phyloP scores from a whole-genome alignment of 495 filamentous ascomycete genomes.

The Talaromyces nanjingensis region DNA sequence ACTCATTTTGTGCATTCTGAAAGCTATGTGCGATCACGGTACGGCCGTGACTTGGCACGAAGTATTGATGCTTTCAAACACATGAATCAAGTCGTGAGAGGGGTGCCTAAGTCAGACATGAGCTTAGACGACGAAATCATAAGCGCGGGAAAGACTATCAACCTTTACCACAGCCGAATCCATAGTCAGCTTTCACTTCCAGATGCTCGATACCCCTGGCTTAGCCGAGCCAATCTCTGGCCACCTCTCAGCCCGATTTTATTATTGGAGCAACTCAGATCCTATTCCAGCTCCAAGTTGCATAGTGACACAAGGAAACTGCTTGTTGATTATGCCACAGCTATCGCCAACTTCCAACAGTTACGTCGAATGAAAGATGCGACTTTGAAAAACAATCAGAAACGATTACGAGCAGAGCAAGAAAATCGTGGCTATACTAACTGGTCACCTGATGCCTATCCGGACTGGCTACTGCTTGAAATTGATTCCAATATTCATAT shows the following conservation, averaged over 20 bases:
- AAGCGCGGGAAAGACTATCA: too few species aligned
- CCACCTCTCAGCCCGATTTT: conserved; percentile 36
- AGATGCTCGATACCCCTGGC: conserved; percentile 36
- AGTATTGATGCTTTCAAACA: too few species aligned
- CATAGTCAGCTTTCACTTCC: neutral
- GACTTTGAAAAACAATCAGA: conserved; percentile 14
- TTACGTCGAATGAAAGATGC: conserved; percentile 36
- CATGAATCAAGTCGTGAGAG: too few species aligned
- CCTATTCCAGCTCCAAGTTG: conserved; percentile 22
- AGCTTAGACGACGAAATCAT: too few species aligned
- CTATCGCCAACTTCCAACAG: conserved; percentile 31
- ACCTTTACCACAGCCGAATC: too few species aligned
- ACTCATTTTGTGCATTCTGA: too few species aligned
- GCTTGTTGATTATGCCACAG: conserved; percentile 24
- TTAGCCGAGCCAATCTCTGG: conserved; percentile 42
- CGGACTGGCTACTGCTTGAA: conserved; percentile 57
- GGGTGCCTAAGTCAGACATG: too few species aligned
- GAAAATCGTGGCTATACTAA: conserved; percentile 44
- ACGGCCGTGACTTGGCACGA: too few species aligned
- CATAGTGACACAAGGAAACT: conserved; percentile 16
- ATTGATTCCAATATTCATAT: conserved; percentile 58
- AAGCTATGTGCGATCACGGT: too few species aligned
- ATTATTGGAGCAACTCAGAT: conserved; percentile 41
- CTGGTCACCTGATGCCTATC: conserved; percentile 42
- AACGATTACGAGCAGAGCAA: conserved; percentile 40